Conservation (phyloP, 2,329 filamentous ascomycete genomes). For the Fusarium poae region DNA sequence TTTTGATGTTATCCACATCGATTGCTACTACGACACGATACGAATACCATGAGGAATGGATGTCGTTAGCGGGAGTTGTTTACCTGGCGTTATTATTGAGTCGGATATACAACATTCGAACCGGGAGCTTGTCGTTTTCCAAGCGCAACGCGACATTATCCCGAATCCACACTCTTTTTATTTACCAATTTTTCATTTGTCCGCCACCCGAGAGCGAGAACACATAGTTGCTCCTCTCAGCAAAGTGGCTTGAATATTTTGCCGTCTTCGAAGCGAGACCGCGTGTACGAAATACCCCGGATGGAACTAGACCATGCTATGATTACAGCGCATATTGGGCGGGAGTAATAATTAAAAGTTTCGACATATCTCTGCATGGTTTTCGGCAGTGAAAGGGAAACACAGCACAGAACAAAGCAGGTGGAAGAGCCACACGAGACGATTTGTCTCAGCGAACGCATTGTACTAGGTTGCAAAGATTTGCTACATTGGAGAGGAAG, state of each 20-base stretch:
- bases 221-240: conserved; percentile 19
- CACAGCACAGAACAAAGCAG: conserved; percentile 34
- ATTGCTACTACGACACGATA: conserved; percentile 46
- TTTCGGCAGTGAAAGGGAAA: conserved; percentile 36
- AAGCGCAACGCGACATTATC: conserved; percentile 27
- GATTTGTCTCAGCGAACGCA: conserved; percentile 33
- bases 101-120: conserved; percentile 37
- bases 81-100: conserved; percentile 44
- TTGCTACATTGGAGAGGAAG: conserved; percentile 16
- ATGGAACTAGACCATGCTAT: conserved; percentile 49
- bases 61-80: conserved; percentile 36
- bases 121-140: conserved; percentile 25
- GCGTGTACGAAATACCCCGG: conserved; percentile 51
- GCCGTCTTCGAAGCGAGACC: conserved; percentile 48
- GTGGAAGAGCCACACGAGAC: conserved; percentile 33
- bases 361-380: conserved; percentile 37
- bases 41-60: conserved; percentile 50
- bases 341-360: conserved; percentile 49
- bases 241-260: conserved; percentile 36
- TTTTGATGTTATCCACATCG: conserved; percentile 37
- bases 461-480: conserved; percentile 34
- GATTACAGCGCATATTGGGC: conserved; percentile 47
- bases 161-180: conserved; percentile 28
- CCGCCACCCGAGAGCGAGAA: conserved; percentile 10
- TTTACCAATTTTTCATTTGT: conserved; percentile 34